Evolutionary conservation across 768 basidiomycete species (phyloP), one percentile per base, ranked within the genome.

Genomic region (Suillus subalutaceus): DNA sequence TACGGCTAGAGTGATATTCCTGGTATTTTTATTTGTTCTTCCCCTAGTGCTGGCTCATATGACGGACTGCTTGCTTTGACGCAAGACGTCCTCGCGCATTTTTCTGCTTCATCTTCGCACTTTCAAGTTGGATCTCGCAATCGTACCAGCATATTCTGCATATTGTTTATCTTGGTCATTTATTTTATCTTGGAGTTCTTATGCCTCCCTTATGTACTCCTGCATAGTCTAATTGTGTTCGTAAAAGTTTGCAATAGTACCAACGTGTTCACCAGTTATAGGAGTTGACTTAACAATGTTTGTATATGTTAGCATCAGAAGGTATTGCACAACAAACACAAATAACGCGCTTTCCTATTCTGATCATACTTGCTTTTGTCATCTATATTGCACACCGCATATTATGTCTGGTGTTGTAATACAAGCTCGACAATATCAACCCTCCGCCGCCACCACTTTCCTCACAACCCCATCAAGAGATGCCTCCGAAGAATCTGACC

Each of bases 361-460:
- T 41, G 46, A 41, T 50, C 12, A 38, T 53, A 50, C 23, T 30
- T 5, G 32, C 55, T 56, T 20, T 56, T 56, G 10, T 12, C 12
- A 35, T 57, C 35, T 26, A 32, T 43, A 15, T 26, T 26, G 23
- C 15, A 35, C n/a, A 37, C 32, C 52, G 40, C 50, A 13, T 56
- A 41, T 38, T 67, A 75, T 76, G 73, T 30, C 68, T 44, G 68
- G 67, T 23, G 63, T 78, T 66, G 37, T 71, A 48, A 68, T 87
- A 59, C 79, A 80, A 38, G 72, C 83, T 40, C 83, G 84, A 67
- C 80, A 79, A 43, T 78, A 77, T 37, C 73, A 78, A 38, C 76
- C 78, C 48, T 83, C 85, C 46, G 80, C 84, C 53, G 84, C 85
- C 37, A 70, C 74, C 66, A 74, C 79, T 64, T 81, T 80, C 68